Percentiles rank a stretch among this genome's conserved stretches.
phyloP scores from a whole-genome alignment of 257 asterid genomes.

The Coffea canephora region DNA sequence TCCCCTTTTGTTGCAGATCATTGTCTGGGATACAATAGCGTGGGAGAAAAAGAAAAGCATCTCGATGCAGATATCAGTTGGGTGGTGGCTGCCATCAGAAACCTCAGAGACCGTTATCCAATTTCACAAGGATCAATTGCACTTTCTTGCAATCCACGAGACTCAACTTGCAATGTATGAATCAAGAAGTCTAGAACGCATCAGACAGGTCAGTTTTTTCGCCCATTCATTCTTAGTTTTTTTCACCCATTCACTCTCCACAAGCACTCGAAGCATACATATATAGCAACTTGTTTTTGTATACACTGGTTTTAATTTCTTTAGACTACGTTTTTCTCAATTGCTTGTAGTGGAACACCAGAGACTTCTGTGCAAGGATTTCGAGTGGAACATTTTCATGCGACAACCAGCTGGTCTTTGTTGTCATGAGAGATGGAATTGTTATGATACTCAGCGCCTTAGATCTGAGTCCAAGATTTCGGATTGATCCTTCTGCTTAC shows the following conservation, averaged over 20 bases:
- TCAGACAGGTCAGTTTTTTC: conserved; percentile 48
- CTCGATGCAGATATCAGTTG: conserved; percentile 45
- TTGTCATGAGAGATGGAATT: conserved; percentile 60
- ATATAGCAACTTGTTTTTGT: too few species aligned
- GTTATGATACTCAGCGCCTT: conserved; percentile 50
- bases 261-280: too few species aligned
- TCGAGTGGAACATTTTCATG: conserved; percentile 61
- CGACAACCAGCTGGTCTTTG: conserved; percentile 49
- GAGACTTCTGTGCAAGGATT: conserved; percentile 59
- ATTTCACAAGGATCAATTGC: conserved; percentile 52
- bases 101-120: conserved; percentile 52
- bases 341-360: conserved; percentile 55
- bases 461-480: conserved; percentile 57
- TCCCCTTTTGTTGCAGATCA: conserved; percentile 35
- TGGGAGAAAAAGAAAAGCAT: conserved; percentile 65
- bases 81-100: conserved; percentile 43
- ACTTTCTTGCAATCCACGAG: conserved; percentile 69
- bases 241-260: neutral
- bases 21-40: conserved; percentile 53
- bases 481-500: conserved; percentile 66
- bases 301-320: neutral
- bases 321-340: neutral
- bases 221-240: conserved; percentile 5
- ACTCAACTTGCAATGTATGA: conserved; percentile 76
- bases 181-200: conserved; percentile 44